These are phyloP conservation scores for Cutaneotrichosporon sp. DNA, from an alignment of 1,284 basidiomycete species.

Conservation along the genomic window DNA sequence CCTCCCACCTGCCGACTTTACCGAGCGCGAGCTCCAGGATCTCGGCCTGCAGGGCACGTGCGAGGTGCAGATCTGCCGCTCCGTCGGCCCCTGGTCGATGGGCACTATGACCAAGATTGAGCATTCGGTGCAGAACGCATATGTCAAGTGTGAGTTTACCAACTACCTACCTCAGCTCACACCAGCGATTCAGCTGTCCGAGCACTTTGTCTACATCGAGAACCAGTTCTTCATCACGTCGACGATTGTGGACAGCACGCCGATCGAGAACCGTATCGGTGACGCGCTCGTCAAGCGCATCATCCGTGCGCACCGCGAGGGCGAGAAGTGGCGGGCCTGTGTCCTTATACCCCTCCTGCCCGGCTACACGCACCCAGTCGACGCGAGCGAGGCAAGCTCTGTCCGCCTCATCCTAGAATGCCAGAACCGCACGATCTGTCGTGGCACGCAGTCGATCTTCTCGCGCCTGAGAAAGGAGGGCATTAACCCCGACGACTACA, in stretches of 20 bases:
- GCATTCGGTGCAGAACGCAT: constrained; percentile 92
- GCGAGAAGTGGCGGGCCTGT: constrained; percentile 84
- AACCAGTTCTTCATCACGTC: constrained; percentile 99
- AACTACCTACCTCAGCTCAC: not conserved
- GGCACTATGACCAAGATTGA: constrained; percentile 84
- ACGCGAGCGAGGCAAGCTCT: constrained; percentile 89
- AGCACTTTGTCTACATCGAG: constrained; percentile 65
- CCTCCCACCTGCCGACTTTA: constrained; percentile 90
- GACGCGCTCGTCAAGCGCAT: constrained; percentile 91
- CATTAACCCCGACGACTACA: constrained; percentile 91
- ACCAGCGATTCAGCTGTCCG: constrained; percentile 89
- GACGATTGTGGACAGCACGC: constrained; percentile 79
- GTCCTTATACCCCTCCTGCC: constrained; percentile 90
- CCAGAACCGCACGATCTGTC: constrained; percentile 83
- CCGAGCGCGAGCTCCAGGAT: constrained; percentile 71
- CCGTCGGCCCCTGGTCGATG: constrained; percentile 93
- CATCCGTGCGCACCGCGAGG: constrained; percentile 79
- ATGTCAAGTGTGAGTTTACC: constrained; percentile 69
- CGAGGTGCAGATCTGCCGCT: constrained; percentile 95
- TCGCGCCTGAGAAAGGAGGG: constrained; percentile 79
- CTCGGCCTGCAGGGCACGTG: constrained; percentile 91
- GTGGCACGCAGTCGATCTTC: constrained; percentile 92
- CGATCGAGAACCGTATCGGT: constrained; percentile 90
- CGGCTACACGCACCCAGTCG: constrained; percentile 90
- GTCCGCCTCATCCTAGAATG: constrained; percentile 90